Evolutionary conservation across 2,329 filamentous ascomycete species (phyloP).

Genomic region (Aspergillus ochraceus): DNA sequence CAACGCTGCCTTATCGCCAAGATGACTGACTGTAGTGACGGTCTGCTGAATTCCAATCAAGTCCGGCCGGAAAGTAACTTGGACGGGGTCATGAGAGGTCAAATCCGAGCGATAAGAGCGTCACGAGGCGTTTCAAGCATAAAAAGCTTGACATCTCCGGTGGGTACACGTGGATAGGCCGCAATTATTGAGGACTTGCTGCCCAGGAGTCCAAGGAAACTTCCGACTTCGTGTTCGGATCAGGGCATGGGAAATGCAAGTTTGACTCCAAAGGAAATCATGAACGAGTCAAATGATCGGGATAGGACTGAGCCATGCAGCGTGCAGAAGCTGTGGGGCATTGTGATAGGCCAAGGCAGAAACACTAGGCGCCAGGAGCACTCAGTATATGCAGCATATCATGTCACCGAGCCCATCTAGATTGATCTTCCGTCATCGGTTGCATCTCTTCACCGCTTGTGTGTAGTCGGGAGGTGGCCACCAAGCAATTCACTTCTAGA

Average conservation of each 20-base stretch:
- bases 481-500: neutral
- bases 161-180: slow-evolving; percentile 8
- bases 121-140: neutral
- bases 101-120: neutral
- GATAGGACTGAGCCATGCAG: neutral
- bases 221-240: neutral
- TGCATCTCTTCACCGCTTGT: slow-evolving; percentile 3
- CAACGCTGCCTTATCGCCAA: slow-evolving; percentile 1
- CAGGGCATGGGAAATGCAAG: neutral
- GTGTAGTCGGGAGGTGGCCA: neutral
- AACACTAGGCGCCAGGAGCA: neutral
- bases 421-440: neutral
- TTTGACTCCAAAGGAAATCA: neutral
- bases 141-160: slow-evolving; percentile 7
- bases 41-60: neutral
- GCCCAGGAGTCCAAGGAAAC: neutral
- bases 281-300: neutral
- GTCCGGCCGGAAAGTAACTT: neutral
- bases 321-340: neutral
- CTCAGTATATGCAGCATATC: neutral
- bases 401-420: neutral
- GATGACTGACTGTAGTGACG: neutral
- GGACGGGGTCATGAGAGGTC: slow-evolving; percentile 1
- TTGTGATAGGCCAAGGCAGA: neutral
- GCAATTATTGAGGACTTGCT: neutral